Base-by-base conservation (phyloP, 192 early-diverging fungal genomes). In the Backusella macrospora region DNA sequence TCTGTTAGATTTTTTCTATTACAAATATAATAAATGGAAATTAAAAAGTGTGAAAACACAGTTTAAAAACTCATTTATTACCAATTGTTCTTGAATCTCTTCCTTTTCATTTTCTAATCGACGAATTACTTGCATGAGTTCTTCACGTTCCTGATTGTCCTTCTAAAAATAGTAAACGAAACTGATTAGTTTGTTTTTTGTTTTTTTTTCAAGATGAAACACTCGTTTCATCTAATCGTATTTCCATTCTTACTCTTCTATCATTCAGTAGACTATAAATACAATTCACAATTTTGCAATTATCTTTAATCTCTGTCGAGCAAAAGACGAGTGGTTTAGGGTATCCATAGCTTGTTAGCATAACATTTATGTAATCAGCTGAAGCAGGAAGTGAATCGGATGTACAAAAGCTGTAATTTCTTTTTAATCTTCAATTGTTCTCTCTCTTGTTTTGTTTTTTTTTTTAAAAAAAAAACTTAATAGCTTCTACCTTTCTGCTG, bases 311-410 rank as follows among this genome's bases (percentile, higher is more conserved):
- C 14, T 71, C 65, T 18, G 65, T 72, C 52, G 70, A 67, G 6
- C 77, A 16, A 62, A 83, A 80, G 10, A 77, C 46, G 43, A 83
- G 70, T 12, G 81, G 78, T 29, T 72, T 76, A 6, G 81, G 78
- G 62, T 77, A 83, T 62, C 79, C 79, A 26, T 78, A 71, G n/a
- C 73, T 73, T 26, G 71, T 74, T 6, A 83, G 29, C 65, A 75
- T 76, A 6, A 77, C 37, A 46, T 83, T 83, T 18, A 83, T 52
- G 43, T 83, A 75, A 29, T 83, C 74, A 14, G 78, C 72, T 9
- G 74, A 68, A 6, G 72, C 38, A 10, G 37, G 15, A 12, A 81
- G 15, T 12, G 47, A 73, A 40, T 59, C 52, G n/a, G 74, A 65
- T 18, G 74, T 76, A 34, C 65, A 72, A 16, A 70, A 65, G 6